phyloP scores from a whole-genome alignment of 202 grass and related monocot species.

The Saccharum hybrid region DNA sequence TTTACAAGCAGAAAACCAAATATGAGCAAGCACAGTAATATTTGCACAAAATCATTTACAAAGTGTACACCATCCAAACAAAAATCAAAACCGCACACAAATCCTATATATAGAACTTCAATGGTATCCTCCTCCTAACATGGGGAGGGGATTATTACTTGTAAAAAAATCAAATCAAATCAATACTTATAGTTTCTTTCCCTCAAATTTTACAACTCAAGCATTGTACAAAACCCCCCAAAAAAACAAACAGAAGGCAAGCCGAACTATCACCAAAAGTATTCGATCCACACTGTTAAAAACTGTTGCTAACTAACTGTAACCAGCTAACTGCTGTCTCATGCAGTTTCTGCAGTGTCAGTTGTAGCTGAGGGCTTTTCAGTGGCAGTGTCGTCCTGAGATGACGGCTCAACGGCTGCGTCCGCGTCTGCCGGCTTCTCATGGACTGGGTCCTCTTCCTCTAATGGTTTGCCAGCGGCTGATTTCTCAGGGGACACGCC shows the following conservation, averaged over 20 bases:
- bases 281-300: slow-evolving; percentile 39
- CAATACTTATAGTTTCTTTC: slow-evolving; percentile 36
- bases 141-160: slow-evolving; percentile 42
- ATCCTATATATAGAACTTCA: slow-evolving; percentile 22
- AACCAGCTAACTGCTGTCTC: slow-evolving; percentile 19
- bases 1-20: neutral
- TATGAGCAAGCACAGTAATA: slow-evolving; percentile 7
- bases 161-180: slow-evolving; percentile 54
- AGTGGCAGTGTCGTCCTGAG: neutral
- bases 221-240: slow-evolving; percentile 29
- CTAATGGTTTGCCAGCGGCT: slow-evolving; percentile 17
- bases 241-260: slow-evolving; percentile 44
- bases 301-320: slow-evolving; percentile 40
- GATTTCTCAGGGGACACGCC: slow-evolving; percentile 19
- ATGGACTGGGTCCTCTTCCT: neutral
- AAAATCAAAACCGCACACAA: slow-evolving; percentile 34
- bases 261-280: slow-evolving; percentile 38
- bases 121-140: slow-evolving; percentile 36
- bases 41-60: slow-evolving; percentile 41
- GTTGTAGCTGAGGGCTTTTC: slow-evolving; percentile 33
- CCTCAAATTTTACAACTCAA: slow-evolving; percentile 73
- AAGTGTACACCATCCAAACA: slow-evolving; percentile 27
- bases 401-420: slow-evolving; percentile 11
- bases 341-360: slow-evolving; percentile 23
- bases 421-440: neutral